Evolutionary conservation across 345 rosid genomes (phyloP), one percentile per base, ranked within the genome.

Genomic region (Corymbia maculata): DNA sequence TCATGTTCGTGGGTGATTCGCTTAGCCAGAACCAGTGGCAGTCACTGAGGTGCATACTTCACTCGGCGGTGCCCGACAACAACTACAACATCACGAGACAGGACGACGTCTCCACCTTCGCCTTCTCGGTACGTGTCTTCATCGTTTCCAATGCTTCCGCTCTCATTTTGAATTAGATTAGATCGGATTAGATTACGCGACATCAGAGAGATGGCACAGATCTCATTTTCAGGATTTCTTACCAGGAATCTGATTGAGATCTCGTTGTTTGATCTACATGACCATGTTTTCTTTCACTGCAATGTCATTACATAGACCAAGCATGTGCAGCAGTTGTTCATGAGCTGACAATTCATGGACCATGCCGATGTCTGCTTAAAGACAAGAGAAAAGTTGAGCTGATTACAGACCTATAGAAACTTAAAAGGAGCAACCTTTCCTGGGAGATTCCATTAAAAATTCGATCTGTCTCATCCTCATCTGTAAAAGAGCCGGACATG

Each of bases 1-100:
- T 97, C 61, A 92, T 95, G 96, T 96, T 96, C 50, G 95, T 95
- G 13, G 99, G 99, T 55, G 99, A 97, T 87, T 97, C 98, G 4
- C 91, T 95, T 5, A 95, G 97, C 89, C 88, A 93, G 19, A 95
- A 95, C 86, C 98, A 97, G 85, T 97, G 97, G 97, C 95, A 94
- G 53, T 97, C 99, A 9, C 90, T 97, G 89, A 93, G 96, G 8
- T 96, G 97, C 92, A 91, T 94, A 95, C 94, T 97, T 70, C 95
- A 94, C 87, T 91, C 93, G 52, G 91, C 95, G 3, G 88, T 90
- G 57, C 98, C 98, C 1, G 87, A 79, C 2, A 92, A 94, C n/a
- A 68, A 90, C 1, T 93, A 86, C 92, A 92, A 68, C 61, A 3
- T 93, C 32, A 88, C 93, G 6, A 92, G 94, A 82, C 87, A 90